Evolutionary conservation across 257 asterid genomes (phyloP), one percentile per base, ranked within the genome.

Genomic region (Marsdenia floribunda): DNA sequence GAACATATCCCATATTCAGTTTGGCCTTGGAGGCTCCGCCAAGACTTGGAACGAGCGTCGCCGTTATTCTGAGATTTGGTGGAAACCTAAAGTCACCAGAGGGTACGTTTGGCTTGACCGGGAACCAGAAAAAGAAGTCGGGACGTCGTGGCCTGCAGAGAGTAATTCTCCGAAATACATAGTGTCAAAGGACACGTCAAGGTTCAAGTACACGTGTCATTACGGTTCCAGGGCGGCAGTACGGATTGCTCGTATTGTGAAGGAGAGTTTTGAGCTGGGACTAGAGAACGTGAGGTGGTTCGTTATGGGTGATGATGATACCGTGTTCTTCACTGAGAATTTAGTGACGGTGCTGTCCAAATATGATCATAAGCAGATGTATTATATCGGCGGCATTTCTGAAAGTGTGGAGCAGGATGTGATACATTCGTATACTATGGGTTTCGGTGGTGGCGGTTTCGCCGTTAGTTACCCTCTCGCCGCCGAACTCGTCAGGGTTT

Each of bases 301-400:
- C 15, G 97, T 90, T 0, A 88, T 94, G 97, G 99, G 98, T 0
- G 99, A 94, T 14, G 99, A 94, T 33, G 99, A 94, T 60, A 94
- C 99, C 1, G 84, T 92, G 9, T 94, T 92, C 33, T 89, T 92
- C 70, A 69, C 87, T 0, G 92, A 89, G 88, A 94, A 94, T 85
- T 77, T 94, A 83, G 85, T 87, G 73, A 78, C 79, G 0, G 82
- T 88, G 11, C 46, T 94, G 63, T 68, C 73, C 1, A 90, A 84
- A 66, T 94, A 90, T 8, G 99, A 92, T 73, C 88, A 94, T 53
- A 75, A 72, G 7, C 71, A 89, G 71, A 87, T 90, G 95, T 87
- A 85, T 65, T 92, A 94, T 70, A 84, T 94, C 9, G 98, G 99
- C 8, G 87, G 90, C 2, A 78, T 47, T 24, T 90, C 99, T n/a